Conservation (phyloP, 176 grass and related monocot species). For the Aegilops longissima region DNA sequence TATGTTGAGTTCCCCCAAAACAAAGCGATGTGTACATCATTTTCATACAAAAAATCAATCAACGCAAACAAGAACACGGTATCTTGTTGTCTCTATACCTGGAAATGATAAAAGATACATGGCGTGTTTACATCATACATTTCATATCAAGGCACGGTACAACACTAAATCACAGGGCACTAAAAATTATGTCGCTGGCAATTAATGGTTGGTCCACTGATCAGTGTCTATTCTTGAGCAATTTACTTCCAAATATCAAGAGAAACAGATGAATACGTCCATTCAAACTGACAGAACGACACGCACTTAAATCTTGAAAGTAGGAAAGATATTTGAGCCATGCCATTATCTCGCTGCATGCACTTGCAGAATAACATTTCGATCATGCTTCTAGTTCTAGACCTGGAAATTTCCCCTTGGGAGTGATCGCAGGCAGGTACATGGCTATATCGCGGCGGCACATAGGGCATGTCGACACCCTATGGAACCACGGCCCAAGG, state of each 20-base stretch:
- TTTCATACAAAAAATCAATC: no score
- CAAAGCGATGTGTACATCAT: no score
- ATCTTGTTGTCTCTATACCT: no score
- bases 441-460: background rate
- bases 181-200: background rate
- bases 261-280: background rate
- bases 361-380: no score
- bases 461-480: background rate
- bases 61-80: no score
- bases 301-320: no score
- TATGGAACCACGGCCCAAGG: background rate
- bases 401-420: background rate
- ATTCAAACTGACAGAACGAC: no score
- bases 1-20: no score
- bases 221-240: background rate
- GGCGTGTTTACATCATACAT: background rate
- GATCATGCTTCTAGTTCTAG: background rate
- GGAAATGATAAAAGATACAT: background rate
- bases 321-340: no score
- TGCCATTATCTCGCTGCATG: no score
- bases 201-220: background rate
- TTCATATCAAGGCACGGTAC: background rate
- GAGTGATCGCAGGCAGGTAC: background rate
- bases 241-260: slow-evolving; percentile 4
- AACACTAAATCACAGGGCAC: background rate